A percentile compares a stretch with the other conserved stretches of the same genome.
phyloP scores from a whole-genome alignment of 768 basidiomycete species.

The Pulveroboletus sp. region DNA sequence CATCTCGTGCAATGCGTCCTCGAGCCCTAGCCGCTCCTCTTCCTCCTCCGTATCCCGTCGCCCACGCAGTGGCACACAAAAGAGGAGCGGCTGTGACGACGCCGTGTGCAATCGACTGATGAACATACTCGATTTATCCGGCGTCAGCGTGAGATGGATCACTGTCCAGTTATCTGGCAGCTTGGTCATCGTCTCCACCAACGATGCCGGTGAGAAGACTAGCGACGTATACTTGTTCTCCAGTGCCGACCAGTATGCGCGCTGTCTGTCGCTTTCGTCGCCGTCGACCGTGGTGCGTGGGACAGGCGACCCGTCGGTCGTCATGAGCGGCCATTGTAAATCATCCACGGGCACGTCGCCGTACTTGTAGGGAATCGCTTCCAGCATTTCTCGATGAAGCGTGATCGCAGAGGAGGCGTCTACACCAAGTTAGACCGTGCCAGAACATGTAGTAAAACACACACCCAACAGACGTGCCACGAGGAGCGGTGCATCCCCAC shows the following conservation, averaged over 20 bases:
- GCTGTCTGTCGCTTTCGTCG: conserved; percentile 39
- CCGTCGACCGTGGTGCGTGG: conserved; percentile 14
- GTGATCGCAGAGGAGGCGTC: conserved; percentile 78
- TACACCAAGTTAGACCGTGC: conserved; percentile 27
- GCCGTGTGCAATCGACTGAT: conserved; percentile 72
- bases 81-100: conserved; percentile 60
- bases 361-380: conserved; percentile 75
- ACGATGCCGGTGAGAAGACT: conserved; percentile 26
- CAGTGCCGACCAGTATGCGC: conserved; percentile 62
- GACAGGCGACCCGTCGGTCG: conserved; percentile 41
- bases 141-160: conserved; percentile 78
- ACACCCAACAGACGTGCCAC: conserved; percentile 65
- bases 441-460: conserved; percentile 7
- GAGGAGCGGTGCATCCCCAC: conserved; percentile 46
- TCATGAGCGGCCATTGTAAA: conserved; percentile 67
- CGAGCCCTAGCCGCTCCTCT: conserved; percentile 73
- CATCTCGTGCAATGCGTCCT: conserved; percentile 71
- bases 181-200: conserved; percentile 40
- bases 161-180: conserved; percentile 83
- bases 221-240: conserved; percentile 47
- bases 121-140: conserved; percentile 81
- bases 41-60: conserved; percentile 73
- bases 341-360: conserved; percentile 53
- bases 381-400: conserved; percentile 81
- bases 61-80: conserved; percentile 86